Base-by-base conservation (phyloP, 2,329 filamentous ascomycete species). In the Colletotrichum sidae region DNA sequence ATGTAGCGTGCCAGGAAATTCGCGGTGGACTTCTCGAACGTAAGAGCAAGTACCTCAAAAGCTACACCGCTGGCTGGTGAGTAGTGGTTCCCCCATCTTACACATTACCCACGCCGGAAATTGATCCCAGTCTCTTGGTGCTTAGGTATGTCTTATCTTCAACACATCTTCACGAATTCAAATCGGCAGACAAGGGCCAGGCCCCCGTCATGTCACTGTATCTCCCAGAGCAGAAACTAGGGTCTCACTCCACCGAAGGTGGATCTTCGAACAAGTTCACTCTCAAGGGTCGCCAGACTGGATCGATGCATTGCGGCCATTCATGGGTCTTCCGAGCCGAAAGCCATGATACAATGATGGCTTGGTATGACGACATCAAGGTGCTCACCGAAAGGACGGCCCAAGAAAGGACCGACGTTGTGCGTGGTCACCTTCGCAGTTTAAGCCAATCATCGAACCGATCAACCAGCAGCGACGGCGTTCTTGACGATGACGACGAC, bases 21-120 rank as follows among this genome's bases (percentile, higher is more conserved):
- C 87, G 94, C 67, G 93, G 93, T 17, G 96, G 96, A 3, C 89
- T 97, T 79, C 83, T 99, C 41, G 96, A 99, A 82, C 91, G 96
- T 70, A 98, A 98, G 88, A 97, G 94, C 86, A 99, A 98, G 76
- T 99, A 98, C 74, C 82, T 99, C 67, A 98, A 97, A 83, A 97
- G 94, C 77, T 97, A 97, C 77, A 96, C 94, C 8, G 92, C 94
- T 34, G 95, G 95, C 74, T 98, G 95, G 94, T 95, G 83, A 79
- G 90, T 57, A 74, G 47, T n/a, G 25, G 13, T 41, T 8, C 25
- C 35, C 44, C 33, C 47, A 6, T 34, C 15, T 13, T 52, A 2
- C 41, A 12, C 4, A 42, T 64, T 74, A 75, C 67, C 75, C 64
- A 38, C 4, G 8, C 33, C 15, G 12, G 42, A 15, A 15, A 8